Evolutionary conservation across 2,329 filamentous ascomycete species (phyloP), one percentile per base, ranked within the genome.

Genomic region (Aureobasidium pullulans): DNA sequence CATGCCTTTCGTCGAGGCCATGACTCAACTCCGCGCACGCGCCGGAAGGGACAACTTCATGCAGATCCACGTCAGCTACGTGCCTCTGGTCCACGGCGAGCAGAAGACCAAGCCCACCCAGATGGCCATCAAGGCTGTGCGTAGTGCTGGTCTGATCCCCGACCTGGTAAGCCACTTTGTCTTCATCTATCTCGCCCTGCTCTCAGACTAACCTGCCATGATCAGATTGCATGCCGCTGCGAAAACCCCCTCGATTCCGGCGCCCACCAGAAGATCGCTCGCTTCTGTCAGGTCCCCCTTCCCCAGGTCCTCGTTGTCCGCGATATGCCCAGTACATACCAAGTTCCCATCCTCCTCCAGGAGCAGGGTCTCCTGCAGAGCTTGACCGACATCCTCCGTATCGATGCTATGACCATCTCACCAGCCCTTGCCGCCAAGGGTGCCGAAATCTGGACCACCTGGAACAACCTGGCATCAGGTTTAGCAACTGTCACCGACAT

Each of bases 91-190:
- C 40, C 75, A 81, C 62, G 82, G 83, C 36, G 87, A 97, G 78
- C 86, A 96, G 74, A 97, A 97, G 83, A 97, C 92, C 9, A 97
- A 97, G 77, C 94, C 94, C 0, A 99, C 94, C 0, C 94, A 99
- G 73, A 85, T 90, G 68, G 90, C 93, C 29, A 90, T 97, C 68
- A 87, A 87, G 70, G 84, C 88, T 67, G 86, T 92, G 63, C 87
- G 93, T 63, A 92, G 88, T 70, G 87, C 89, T 63, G 91, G 91
- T 70, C 75, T 83, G 61, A 75, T 79, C 50, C 79, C 79, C 23
- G 78, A 81, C 64, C 62, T 94, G 71, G 23, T 23, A 23, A 23
- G 23, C 23, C 23, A 23, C 23, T 23, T 23, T 23, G 23, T 23
- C 23, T 23, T 23, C 23, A 23, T 23, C 23, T 23, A 23, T 23